A percentile compares a stretch with the other conserved stretches of the same genome.
phyloP scores from a whole-genome alignment of 2,329 filamentous ascomycete species.

The Talaromyces marneffei region DNA sequence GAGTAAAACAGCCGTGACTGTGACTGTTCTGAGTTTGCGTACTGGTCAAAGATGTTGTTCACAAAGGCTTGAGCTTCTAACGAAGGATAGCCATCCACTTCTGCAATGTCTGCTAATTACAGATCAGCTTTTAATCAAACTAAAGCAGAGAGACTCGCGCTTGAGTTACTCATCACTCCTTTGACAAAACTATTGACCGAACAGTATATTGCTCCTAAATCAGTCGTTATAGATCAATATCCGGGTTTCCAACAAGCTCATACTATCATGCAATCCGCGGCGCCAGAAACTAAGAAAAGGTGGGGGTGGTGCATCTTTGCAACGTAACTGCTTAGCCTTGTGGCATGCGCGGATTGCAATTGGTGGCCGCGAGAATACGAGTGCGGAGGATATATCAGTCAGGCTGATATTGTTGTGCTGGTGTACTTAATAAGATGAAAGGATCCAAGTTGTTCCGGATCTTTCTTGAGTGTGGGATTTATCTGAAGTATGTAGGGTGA shows the following conservation, averaged over 20 bases:
- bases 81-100: background rate
- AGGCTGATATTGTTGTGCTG: background rate
- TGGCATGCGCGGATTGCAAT: background rate
- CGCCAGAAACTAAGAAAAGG: conserved; percentile 3
- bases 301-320: conserved; percentile 1
- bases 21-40: background rate
- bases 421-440: background rate
- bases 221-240: background rate
- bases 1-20: too few species aligned
- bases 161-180: conserved; percentile 8
- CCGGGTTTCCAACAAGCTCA: background rate
- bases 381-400: background rate
- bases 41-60: conserved; percentile 10
- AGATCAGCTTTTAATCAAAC: background rate
- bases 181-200: background rate
- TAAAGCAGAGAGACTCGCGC: background rate
- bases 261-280: background rate
- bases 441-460: background rate
- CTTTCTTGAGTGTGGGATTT: background rate
- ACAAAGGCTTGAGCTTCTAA: conserved; percentile 3
- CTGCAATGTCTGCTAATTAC: background rate
- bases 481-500: too few species aligned
- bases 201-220: background rate
- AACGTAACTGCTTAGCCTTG: background rate
- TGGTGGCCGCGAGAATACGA: conserved; percentile 3